Base-by-base conservation (phyloP, 2,329 filamentous ascomycete genomes). In the Camillea tinctor region DNA sequence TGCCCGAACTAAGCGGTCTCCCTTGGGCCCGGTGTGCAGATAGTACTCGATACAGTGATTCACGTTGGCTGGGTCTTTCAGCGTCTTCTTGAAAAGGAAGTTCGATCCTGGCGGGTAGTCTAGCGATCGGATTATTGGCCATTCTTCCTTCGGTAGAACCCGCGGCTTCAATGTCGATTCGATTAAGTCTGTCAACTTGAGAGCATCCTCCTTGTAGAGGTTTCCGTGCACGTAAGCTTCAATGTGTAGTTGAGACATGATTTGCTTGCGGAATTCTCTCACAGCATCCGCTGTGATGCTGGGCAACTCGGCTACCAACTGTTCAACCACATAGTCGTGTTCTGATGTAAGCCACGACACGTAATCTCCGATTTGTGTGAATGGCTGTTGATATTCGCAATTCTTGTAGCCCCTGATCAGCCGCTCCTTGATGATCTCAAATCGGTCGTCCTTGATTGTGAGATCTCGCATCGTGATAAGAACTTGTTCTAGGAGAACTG, bases 221-320 rank as follows among this genome's bases (percentile, higher is more conserved):
- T 99, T 99, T 56, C 95, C 95, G 69, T 97, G 93, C 0, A 89
- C 90, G 59, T 97, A 85, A 2, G 93, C 84, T 74, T 99, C 95
- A 64, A 97, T 89, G 69, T 96, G 90, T 66, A 94, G 83, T 72
- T 98, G 93, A 13, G 86, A 83, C 50, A 98, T 81, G 52, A 97
- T 79, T 68, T 95, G 89, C 50, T 89, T 90, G 73, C 89, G 90
- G 77, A 97, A 97, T 6, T 83, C 78, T 54, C 88, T 84, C 48
- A 97, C 85, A 61, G 92, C 89, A 22, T 91, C 87, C 1, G 86
- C 84, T 0, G 90, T 91, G 58, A 97, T 83, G 61, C 84, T 81
- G 9, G 89, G 87, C 21, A 98, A 77, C 73, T 96, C 94, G 3
- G 85, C 86, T 1, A 91, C 84, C 51, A 92, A 83, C 69, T 97